Evolutionary conservation across 83 land plant species (phyloP).

Genomic region (Picea engelmannii): DNA sequence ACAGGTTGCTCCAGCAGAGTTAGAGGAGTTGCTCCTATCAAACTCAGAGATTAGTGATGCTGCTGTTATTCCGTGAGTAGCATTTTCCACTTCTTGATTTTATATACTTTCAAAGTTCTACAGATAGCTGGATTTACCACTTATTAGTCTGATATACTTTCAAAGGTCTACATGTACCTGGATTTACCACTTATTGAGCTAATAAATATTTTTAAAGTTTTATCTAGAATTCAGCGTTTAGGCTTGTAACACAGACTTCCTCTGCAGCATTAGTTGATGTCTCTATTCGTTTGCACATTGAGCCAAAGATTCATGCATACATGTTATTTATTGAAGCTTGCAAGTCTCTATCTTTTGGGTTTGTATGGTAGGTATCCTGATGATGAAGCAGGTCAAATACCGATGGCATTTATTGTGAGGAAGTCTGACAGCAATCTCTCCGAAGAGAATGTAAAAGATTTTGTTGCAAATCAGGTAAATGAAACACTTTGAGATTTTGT

Average conservation of each 20-base stretch:
- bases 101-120: too few relatives aligned
- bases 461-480: constrained; percentile 72
- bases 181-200: too few relatives aligned
- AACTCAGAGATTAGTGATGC: constrained; percentile 58
- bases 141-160: too few relatives aligned
- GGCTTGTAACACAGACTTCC: background rate
- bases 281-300: too few relatives aligned
- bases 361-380: constrained; percentile 65
- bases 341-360: too few relatives aligned
- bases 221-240: too few relatives aligned
- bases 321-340: too few relatives aligned
- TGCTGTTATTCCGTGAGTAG: constrained; percentile 65
- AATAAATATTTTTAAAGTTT: too few relatives aligned
- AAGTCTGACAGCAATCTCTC: constrained; percentile 45
- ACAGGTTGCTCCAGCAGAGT: constrained; percentile 67
- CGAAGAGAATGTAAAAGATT: constrained; percentile 56
- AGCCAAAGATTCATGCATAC: too few relatives aligned
- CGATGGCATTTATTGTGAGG: constrained; percentile 78
- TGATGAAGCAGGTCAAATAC: constrained; percentile 84
- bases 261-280: too few relatives aligned
- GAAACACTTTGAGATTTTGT: background rate
- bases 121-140: too few relatives aligned
- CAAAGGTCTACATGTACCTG: too few relatives aligned
- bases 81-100: background rate
- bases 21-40: constrained; percentile 55